A percentile compares a stretch with the other conserved stretches of the same genome.
Conservation (phyloP, 2,329 filamentous ascomycete genomes). For the Stagonosporopsis vannaccii region DNA sequence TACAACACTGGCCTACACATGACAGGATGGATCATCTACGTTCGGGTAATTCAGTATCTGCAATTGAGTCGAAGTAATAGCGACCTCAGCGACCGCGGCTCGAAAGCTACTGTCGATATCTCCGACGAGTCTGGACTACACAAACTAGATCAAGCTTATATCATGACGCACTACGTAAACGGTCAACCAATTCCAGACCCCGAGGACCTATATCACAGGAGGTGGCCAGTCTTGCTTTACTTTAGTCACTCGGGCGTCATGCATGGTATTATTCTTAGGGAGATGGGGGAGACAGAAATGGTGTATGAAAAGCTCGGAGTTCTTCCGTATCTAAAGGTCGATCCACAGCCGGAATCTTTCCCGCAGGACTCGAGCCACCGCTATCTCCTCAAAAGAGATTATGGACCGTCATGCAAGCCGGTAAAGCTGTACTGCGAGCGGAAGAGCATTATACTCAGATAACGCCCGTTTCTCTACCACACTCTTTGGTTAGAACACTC, state of each 20-base stretch:
- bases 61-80: neutral
- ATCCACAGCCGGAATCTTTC: neutral
- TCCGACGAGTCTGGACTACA: neutral
- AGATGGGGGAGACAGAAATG: neutral
- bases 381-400: neutral
- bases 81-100: neutral
- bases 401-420: neutral
- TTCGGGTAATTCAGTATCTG: neutral
- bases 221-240: neutral
- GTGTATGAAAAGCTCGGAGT: neutral
- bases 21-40: neutral
- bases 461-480: neutral
- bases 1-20: neutral
- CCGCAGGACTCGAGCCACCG: neutral
- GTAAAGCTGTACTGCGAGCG: neutral
- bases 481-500: too few species aligned
- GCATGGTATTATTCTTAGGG: neutral
- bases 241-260: neutral
- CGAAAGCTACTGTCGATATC: neutral
- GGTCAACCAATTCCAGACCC: neutral
- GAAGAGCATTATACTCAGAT: neutral
- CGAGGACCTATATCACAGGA: neutral
- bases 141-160: neutral
- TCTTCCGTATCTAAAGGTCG: slow-evolving; percentile 1
- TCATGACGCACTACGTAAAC: neutral